Percentiles rank a stretch among this genome's conserved stretches.
Conservation (phyloP, 306 rosid genomes). For the Canavalia ensiformis region DNA sequence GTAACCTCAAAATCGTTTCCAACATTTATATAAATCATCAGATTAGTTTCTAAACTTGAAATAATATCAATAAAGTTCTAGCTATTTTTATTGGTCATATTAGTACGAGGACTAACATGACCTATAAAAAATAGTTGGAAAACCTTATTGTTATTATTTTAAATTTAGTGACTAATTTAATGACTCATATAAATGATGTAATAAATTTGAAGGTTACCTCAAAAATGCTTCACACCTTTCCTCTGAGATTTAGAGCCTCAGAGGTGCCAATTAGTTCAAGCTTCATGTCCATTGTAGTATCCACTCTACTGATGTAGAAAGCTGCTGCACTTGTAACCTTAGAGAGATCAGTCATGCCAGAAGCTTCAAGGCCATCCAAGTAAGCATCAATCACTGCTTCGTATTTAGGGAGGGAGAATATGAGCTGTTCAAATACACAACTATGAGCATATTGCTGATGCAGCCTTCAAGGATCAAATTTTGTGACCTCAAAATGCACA, state of each 20-base stretch:
- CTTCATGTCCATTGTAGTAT: constrained; percentile 72
- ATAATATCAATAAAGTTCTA: too few species aligned
- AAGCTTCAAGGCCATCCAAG: constrained; percentile 94
- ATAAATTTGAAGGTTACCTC: too few species aligned
- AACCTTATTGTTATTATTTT: too few species aligned
- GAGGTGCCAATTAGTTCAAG: constrained; percentile 78
- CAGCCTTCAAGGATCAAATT: constrained; percentile 12
- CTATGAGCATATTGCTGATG: constrained; percentile 26
- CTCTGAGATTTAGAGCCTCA: constrained; percentile 87
- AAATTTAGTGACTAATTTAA: too few species aligned
- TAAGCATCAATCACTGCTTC: constrained; percentile 91
- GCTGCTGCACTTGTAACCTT: constrained; percentile 90
- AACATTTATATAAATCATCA: too few species aligned
- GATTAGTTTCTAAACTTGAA: too few species aligned
- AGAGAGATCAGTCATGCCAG: constrained; percentile 73
- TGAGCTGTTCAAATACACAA: constrained; percentile 67
- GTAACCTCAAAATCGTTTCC: too few species aligned
- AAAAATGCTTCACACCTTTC: constrained; percentile 62
- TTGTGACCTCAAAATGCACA: constrained; percentile 25
- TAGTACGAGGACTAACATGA: too few species aligned
- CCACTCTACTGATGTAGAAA: constrained; percentile 95
- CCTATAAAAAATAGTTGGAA: too few species aligned
- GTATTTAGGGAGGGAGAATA: constrained; percentile 80
- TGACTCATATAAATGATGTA: too few species aligned
- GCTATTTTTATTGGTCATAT: too few species aligned